Evolutionary conservation across 1,284 basidiomycete species (phyloP), one percentile per base, ranked within the genome.

Genomic region (Cutaneotrichosporon cavernicola): DNA sequence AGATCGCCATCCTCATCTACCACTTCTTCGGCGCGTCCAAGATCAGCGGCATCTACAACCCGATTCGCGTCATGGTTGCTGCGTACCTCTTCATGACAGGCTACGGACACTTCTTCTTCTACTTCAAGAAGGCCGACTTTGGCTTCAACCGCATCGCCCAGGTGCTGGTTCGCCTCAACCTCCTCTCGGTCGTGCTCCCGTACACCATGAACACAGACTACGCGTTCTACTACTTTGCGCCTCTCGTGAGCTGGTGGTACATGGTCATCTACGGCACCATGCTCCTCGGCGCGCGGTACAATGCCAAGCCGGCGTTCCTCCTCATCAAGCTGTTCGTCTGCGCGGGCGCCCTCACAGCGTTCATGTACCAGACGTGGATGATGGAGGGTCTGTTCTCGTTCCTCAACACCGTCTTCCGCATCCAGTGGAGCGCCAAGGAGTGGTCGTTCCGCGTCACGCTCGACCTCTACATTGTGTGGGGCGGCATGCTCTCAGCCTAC

Each of bases 161-260:
- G 86, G 88, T 90, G 56, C 80, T 95, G 70, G 84, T 93, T 62
- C 87, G 92, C 9, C 82, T 94, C 64, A 95, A 95, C 79, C 80
- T 94, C 50, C 84, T 93, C 55, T 92, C 92, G 0, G 81, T 94
- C 57, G 82, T 88, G 16, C 84, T 95, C 50, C 89, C 89, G 8
- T 95, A 93, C 81, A 86, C 87, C 58, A 93, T 95, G 91, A 87
- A 93, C 81, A 92, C 90, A 65, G 85, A 92, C 80, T 96, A 94
- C 78, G 86, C 91, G 67, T 90, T 87, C 61, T 92, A 93, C 79
- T 92, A 93, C 80, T 92, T 93, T 75, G 85, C 91, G 4, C 90
- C 90, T 9, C 82, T 92, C 69, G 90, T 91, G 30, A 88, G 70
- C 30, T 79, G 76, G 76, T 80, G 79, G 77, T 95, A 90, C 80